phyloP scores from a whole-genome alignment of 805 yeast species.

The Deakozyma indianensis region DNA sequence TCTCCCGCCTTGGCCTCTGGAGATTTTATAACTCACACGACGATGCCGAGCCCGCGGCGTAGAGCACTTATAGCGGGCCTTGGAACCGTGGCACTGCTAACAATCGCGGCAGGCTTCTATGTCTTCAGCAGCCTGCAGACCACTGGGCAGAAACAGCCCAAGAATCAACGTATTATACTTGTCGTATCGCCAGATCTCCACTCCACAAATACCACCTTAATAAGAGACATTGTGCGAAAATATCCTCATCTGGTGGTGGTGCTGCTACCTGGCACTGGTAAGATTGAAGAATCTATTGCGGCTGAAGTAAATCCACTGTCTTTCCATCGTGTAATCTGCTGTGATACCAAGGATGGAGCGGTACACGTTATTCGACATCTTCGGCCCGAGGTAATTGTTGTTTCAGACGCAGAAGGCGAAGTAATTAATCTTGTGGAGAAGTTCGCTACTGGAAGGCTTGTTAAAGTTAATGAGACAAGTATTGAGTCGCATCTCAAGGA shows the following conservation, averaged over 20 bases:
- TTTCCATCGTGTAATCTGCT: constrained; percentile 22
- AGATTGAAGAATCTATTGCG: neutral
- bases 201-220: constrained; percentile 8
- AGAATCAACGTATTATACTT: neutral
- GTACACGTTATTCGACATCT: constrained; percentile 41
- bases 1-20: no score
- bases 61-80: constrained; percentile 1
- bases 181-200: neutral
- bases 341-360: constrained; percentile 32
- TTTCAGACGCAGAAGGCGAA: constrained; percentile 9
- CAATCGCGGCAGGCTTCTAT: constrained; percentile 4
- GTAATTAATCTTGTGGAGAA: neutral
- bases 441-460: neutral
- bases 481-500: neutral
- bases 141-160: neutral
- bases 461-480: neutral
- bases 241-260: constrained; percentile 20
- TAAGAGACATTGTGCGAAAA: constrained; percentile 6
- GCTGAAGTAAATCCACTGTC: constrained; percentile 4
- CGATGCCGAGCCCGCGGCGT: no score
- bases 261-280: constrained; percentile 19
- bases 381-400: constrained; percentile 21
- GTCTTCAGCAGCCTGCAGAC: neutral
- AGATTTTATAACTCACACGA: no score
- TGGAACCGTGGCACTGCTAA: constrained; percentile 3